A percentile compares a stretch with the other conserved stretches of the same genome.
Evolutionary conservation across 1,139 yeast genomes (phyloP).

Genomic region (Torulaspora pretoriensis): DNA sequence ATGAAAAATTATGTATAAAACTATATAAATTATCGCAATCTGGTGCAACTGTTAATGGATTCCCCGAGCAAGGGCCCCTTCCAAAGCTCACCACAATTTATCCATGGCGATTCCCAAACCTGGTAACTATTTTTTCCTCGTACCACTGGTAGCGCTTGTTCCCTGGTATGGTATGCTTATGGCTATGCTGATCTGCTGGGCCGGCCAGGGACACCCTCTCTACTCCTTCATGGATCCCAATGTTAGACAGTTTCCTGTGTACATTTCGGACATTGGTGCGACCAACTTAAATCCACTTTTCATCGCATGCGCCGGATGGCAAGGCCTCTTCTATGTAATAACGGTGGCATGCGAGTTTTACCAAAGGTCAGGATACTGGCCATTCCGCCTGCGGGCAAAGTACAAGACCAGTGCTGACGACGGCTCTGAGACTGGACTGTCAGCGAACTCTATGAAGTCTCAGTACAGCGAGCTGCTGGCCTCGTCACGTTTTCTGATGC

Average conservation of each 20-base stretch:
- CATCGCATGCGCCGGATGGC: slow-evolving; percentile 73
- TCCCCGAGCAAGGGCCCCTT: background rate
- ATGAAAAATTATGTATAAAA: background rate
- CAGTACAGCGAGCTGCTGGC: slow-evolving; percentile 18
- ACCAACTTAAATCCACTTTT: slow-evolving; percentile 78
- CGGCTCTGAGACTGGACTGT: slow-evolving; percentile 9
- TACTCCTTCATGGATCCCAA: slow-evolving; percentile 52
- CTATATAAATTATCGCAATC: slow-evolving; percentile 1
- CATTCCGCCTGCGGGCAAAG: slow-evolving; percentile 18
- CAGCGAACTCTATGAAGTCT: slow-evolving; percentile 13
- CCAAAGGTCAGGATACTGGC: slow-evolving; percentile 32
- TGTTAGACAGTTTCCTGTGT: slow-evolving; percentile 50
- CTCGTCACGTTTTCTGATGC: slow-evolving; percentile 28
- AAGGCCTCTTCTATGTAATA: slow-evolving; percentile 72
- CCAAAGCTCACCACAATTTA: background rate
- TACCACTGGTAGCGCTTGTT: slow-evolving; percentile 55
- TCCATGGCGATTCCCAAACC: slow-evolving; percentile 21
- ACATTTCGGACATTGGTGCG: slow-evolving; percentile 82
- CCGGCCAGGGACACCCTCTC: slow-evolving; percentile 71
- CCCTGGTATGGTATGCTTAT: slow-evolving; percentile 80
- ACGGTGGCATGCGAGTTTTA: slow-evolving; percentile 41
- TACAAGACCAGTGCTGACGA: slow-evolving; percentile 13
- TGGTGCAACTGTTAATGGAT: background rate
- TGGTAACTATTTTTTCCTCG: slow-evolving; percentile 39
- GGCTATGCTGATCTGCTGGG: slow-evolving; percentile 68